Conservation (phyloP, 306 rosid genomes). For the Cucumis melo region DNA sequence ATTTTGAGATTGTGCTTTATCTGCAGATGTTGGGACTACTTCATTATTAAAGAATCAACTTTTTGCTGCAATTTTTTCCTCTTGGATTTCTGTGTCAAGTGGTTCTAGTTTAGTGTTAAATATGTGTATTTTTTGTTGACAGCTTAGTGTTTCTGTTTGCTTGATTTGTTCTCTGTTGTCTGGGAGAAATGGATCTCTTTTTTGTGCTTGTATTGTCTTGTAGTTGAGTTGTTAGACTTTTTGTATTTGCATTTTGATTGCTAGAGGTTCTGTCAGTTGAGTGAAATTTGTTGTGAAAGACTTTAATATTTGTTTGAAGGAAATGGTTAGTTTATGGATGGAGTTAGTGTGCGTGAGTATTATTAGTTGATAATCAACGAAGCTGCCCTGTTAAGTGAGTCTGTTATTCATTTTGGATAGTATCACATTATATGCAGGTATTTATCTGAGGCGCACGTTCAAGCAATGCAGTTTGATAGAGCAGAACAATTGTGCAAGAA, state of each 20-base stretch:
- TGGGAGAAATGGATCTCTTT: neutral
- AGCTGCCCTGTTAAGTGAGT: neutral
- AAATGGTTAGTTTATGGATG: neutral
- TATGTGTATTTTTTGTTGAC: neutral
- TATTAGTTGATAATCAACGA: neutral
- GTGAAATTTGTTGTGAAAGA: neutral
- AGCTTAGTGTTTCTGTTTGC: neutral
- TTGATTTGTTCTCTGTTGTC: neutral
- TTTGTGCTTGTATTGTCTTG: neutral
- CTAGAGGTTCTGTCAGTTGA: neutral
- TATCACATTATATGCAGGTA: slow-evolving; percentile 32
- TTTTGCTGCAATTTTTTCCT: neutral
- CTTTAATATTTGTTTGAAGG: neutral
- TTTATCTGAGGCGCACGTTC: slow-evolving; percentile 94
- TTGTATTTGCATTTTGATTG: neutral
- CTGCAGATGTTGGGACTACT: neutral
- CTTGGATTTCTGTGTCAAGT: neutral
- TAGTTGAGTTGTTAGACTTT: neutral
- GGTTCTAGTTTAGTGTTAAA: neutral
- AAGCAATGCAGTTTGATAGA: slow-evolving; percentile 96
- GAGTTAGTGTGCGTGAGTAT: neutral
- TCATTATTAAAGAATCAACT: neutral
- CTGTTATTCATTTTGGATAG: neutral
- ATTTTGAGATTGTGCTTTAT: neutral
- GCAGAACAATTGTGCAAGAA: slow-evolving; percentile 83